A percentile compares a stretch with the other conserved stretches of the same genome.
phyloP scores from a whole-genome alignment of 2,329 filamentous ascomycete species.

The Diaporthe sp. region DNA sequence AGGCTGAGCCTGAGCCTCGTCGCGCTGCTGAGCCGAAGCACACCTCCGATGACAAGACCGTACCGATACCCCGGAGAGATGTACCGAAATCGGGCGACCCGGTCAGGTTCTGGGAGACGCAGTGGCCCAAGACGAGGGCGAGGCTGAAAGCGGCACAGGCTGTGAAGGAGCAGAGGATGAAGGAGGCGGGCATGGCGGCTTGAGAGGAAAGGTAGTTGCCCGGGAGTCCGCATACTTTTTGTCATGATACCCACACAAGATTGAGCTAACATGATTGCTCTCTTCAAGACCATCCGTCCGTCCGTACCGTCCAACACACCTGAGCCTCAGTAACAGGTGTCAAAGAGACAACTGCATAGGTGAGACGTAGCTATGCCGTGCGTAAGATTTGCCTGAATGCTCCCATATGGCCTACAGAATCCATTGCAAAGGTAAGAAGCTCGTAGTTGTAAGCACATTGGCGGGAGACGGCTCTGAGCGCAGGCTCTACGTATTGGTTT shows the following conservation, averaged over 20 bases:
- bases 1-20: not conserved
- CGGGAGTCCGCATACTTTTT: constrained; percentile 19
- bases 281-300: not conserved
- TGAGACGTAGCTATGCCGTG: not conserved
- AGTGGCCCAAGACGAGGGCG: constrained; percentile 57
- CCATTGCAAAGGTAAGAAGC: not conserved
- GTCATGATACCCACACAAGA: constrained; percentile 35
- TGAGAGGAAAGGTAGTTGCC: constrained; percentile 34
- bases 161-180: constrained; percentile 62
- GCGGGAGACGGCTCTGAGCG: no score
- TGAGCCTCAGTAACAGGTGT: not conserved
- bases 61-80: constrained; percentile 31
- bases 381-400: not conserved
- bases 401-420: not conserved
- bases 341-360: not conserved
- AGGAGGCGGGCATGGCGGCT: constrained; percentile 54
- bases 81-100: constrained; percentile 34
- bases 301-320: not conserved
- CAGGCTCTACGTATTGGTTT: not conserved
- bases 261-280: not conserved
- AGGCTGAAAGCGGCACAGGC: constrained; percentile 67
- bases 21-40: constrained; percentile 1
- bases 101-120: constrained; percentile 32
- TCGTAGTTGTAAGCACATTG: not conserved
- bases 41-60: constrained; percentile 19